Evolutionary conservation across 139 green algal genomes (phyloP).

Genomic region (Closterium sp.): DNA sequence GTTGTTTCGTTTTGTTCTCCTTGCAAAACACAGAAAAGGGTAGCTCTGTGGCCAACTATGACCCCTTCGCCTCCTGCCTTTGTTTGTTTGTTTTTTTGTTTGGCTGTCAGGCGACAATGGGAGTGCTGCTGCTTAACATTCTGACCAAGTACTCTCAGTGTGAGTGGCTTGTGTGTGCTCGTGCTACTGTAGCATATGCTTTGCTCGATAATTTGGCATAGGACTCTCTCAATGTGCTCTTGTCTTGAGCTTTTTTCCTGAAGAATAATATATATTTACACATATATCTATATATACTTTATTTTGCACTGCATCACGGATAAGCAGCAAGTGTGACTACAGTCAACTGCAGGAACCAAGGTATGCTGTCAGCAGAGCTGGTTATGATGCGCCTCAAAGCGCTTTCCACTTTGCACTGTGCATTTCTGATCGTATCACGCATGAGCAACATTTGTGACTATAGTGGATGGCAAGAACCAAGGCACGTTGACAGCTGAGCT

Average conservation of each 20-base stretch:
- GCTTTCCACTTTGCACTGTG: no score
- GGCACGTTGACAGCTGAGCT: constrained; percentile 75
- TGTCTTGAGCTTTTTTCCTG: no score
- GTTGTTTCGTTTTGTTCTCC: neutral
- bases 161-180: constrained; percentile 10
- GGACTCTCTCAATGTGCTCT: no score
- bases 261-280: no score
- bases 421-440: constrained; percentile 74
- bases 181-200: neutral
- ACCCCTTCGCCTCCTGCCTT: no score
- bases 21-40: neutral
- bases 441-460: constrained; percentile 32
- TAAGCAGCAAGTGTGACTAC: constrained; percentile 38
- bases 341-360: constrained; percentile 76
- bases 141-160: constrained; percentile 43
- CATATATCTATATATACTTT: no score
- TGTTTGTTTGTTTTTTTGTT: neutral
- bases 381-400: no score
- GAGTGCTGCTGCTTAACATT: constrained; percentile 38
- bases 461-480: constrained; percentile 76
- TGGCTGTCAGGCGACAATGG: constrained; percentile 7
- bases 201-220: no score
- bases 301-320: no score
- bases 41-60: no score
- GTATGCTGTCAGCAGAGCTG: constrained; percentile 75